Conservation (phyloP, 2,329 filamentous ascomycete genomes). For the Parastagonospora nodorum region DNA sequence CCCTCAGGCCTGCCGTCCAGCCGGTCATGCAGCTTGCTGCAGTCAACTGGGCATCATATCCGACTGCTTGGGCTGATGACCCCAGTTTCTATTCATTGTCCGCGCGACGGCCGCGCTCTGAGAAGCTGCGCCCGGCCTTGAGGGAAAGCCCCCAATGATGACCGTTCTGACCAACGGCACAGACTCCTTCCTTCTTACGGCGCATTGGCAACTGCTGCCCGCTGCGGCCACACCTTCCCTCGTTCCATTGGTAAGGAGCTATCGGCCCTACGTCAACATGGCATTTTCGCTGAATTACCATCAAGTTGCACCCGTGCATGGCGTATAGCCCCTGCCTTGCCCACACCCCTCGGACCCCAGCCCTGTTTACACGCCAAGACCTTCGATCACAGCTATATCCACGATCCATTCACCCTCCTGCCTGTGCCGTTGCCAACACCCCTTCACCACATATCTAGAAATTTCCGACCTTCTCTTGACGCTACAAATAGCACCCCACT, state of each 20-base stretch:
- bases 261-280: slow-evolving; percentile 19
- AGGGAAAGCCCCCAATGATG: neutral
- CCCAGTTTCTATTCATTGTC: slow-evolving; percentile 14
- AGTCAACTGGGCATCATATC: slow-evolving; percentile 17
- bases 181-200: neutral
- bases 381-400: slow-evolving; percentile 29
- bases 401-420: slow-evolving; percentile 23
- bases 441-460: slow-evolving; percentile 16
- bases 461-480: slow-evolving; percentile 10
- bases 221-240: neutral
- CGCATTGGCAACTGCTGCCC: neutral
- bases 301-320: neutral
- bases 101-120: slow-evolving; percentile 10
- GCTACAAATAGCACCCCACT: slow-evolving; percentile 25
- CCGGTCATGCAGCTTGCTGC: slow-evolving; percentile 6
- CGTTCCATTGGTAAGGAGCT: neutral
- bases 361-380: slow-evolving; percentile 27
- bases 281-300: neutral
- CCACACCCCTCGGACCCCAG: slow-evolving; percentile 20
- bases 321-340: slow-evolving; percentile 19
- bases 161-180: neutral
- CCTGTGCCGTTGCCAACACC: slow-evolving; percentile 6
- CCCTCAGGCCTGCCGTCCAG: slow-evolving; percentile 8
- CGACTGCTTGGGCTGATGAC: slow-evolving; percentile 19
- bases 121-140: neutral